A percentile compares a stretch with the other conserved stretches of the same genome.
Conservation (phyloP, 768 basidiomycete genomes). For the Exidia glandulosa region DNA sequence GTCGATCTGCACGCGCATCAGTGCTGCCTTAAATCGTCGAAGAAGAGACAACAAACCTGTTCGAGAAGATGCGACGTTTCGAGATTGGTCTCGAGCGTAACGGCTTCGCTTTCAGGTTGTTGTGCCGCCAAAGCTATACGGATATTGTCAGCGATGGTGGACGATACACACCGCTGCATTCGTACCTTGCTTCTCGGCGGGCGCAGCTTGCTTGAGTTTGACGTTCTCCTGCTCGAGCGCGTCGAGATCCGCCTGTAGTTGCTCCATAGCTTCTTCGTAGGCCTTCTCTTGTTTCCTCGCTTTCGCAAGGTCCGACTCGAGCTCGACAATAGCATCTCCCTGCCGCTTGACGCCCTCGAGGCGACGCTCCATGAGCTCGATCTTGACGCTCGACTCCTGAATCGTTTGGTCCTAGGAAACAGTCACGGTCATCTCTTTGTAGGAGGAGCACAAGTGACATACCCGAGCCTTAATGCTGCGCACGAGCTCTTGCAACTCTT, state of each 20-base stretch:
- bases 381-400: slow-evolving; percentile 84
- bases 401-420: slow-evolving; percentile 68
- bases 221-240: slow-evolving; percentile 77
- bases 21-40: slow-evolving; percentile 4
- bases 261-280: slow-evolving; percentile 90
- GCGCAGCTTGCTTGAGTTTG: slow-evolving; percentile 61
- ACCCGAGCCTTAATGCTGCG: slow-evolving; percentile 60
- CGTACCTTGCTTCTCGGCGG: slow-evolving; percentile 65
- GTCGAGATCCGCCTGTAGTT: slow-evolving; percentile 82
- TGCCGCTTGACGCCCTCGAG: slow-evolving; percentile 88
- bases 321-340: slow-evolving; percentile 67
- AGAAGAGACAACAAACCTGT: slow-evolving; percentile 52
- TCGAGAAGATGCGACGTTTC: slow-evolving; percentile 84
- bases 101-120: slow-evolving; percentile 45
- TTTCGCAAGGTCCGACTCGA: slow-evolving; percentile 72
- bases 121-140: slow-evolving; percentile 37
- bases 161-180: too few species aligned
- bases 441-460: too few species aligned
- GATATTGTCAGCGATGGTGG: too few species aligned
- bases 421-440: too few species aligned
- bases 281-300: slow-evolving; percentile 79
- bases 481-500: slow-evolving; percentile 80
- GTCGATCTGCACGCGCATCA: slow-evolving; percentile 49
- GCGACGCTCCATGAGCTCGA: slow-evolving; percentile 88
- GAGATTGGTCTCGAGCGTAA: slow-evolving; percentile 64